A percentile compares a stretch with the other conserved stretches of the same genome.
Conservation (phyloP, 768 basidiomycete genomes). For the Boletus speciosus region DNA sequence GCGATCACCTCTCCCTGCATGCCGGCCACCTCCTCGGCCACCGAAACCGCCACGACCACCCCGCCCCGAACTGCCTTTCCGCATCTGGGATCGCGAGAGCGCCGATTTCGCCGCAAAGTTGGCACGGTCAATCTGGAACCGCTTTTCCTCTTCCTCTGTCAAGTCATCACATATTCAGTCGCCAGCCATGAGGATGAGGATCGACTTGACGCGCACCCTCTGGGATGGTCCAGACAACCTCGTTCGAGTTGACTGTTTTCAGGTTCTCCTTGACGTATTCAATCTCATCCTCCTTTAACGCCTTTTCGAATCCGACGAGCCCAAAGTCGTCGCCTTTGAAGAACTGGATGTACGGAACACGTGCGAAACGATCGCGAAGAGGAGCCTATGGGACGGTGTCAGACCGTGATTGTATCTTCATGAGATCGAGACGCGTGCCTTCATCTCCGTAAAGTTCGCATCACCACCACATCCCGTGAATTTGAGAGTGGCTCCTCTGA, state of each 20-base stretch:
- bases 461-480: constrained; percentile 52
- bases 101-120: constrained; percentile 58
- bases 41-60: constrained; percentile 33
- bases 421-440: constrained; percentile 28
- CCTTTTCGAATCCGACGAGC: constrained; percentile 56
- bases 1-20: constrained; percentile 22
- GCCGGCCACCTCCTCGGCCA: constrained; percentile 15
- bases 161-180: not conserved
- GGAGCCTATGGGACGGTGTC: constrained; percentile 33
- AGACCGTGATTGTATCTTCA: not conserved
- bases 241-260: constrained; percentile 59
- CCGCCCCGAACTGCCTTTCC: constrained; percentile 36
- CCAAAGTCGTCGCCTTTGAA: constrained; percentile 44
- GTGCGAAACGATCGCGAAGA: constrained; percentile 45
- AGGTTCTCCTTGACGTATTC: constrained; percentile 63
- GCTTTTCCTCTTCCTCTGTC: constrained; percentile 68
- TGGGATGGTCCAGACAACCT: constrained; percentile 61
- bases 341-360: constrained; percentile 47
- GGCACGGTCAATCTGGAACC: constrained; percentile 72
- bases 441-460: constrained; percentile 63
- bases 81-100: constrained; percentile 38
- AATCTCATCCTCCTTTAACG: constrained; percentile 69
- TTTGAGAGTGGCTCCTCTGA: constrained; percentile 44
- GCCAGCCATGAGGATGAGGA: not conserved
- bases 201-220: constrained; percentile 42